phyloP scores from a whole-genome alignment of 352 stramenopile species.

The Halophytophthora polymorphica region DNA sequence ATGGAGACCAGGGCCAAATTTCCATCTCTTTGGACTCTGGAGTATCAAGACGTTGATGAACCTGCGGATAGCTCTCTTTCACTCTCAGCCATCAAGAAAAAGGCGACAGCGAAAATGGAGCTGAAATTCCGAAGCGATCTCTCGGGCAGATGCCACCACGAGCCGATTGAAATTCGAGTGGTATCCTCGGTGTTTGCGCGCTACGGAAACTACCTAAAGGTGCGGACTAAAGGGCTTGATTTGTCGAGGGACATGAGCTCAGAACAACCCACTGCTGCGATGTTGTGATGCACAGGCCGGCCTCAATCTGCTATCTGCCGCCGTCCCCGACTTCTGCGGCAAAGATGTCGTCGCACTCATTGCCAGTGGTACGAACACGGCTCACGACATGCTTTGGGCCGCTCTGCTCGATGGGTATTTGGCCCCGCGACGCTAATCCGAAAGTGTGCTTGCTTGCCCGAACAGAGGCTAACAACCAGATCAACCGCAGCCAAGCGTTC shows the following conservation, averaged over 20 bases:
- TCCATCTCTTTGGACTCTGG: conserved; percentile 6
- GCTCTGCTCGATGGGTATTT: too few relatives aligned
- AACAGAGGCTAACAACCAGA: conserved; percentile 8
- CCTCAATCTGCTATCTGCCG: conserved; percentile 4
- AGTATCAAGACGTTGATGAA: conserved; percentile 3
- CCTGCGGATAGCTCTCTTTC: too few relatives aligned
- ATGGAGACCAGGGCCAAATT: conserved; percentile 10
- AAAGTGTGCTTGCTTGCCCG: neutral
- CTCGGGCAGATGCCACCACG: conserved; percentile 7
- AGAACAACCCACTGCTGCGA: neutral
- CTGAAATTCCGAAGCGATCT: conserved; percentile 8
- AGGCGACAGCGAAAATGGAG: neutral
- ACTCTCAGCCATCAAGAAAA: conserved; percentile 2
- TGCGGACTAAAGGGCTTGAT: neutral
- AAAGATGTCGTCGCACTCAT: conserved; percentile 4
- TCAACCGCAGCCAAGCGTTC: conserved; percentile 7
- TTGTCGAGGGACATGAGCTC: too few relatives aligned
- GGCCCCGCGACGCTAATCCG: too few relatives aligned
- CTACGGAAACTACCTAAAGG: conserved; percentile 6
- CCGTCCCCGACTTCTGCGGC: conserved; percentile 3
- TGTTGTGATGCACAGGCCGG: neutral
- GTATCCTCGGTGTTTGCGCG: conserved; percentile 1
- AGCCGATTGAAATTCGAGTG: conserved; percentile 1
- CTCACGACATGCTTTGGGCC: too few relatives aligned
- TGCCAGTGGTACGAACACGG: conserved; percentile 3